Conservation (phyloP, 257 asterid species). For the Echium plantagineum region DNA sequence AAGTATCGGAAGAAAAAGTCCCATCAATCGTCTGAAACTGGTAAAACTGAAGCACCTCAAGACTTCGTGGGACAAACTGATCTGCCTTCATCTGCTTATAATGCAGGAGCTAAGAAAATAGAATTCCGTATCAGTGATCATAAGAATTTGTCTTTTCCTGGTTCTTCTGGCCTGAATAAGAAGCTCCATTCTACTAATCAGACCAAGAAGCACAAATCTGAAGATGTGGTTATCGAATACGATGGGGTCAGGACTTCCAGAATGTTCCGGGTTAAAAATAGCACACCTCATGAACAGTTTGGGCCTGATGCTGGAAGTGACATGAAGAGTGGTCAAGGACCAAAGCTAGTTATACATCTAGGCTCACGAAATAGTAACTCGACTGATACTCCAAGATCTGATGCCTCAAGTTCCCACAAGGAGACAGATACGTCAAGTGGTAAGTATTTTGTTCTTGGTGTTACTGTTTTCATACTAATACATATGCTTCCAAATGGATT, state of each 20-base stretch:
- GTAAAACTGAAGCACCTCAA: conserved; percentile 24
- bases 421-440: conserved; percentile 57
- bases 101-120: conserved; percentile 25
- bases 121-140: conserved; percentile 33
- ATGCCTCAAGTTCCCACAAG: conserved; percentile 44
- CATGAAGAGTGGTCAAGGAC: conserved; percentile 40
- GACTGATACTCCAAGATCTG: conserved; percentile 47
- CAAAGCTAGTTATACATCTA: conserved; percentile 88
- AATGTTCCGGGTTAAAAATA: conserved; percentile 57
- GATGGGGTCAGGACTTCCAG: conserved; percentile 38
- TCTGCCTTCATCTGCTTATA: conserved; percentile 25
- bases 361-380: conserved; percentile 54
- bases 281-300: conserved; percentile 27
- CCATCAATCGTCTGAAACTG: conserved; percentile 26
- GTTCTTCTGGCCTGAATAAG: conserved; percentile 43
- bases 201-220: conserved; percentile 37
- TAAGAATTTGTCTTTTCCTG: conserved; percentile 35
- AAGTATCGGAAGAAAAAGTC: conserved; percentile 53
- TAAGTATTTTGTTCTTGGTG: conserved; percentile 13
- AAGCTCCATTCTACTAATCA: conserved; percentile 32
- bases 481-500: conserved; percentile 1
- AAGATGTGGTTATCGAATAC: conserved; percentile 40
- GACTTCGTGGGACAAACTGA: conserved; percentile 26
- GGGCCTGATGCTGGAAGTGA: conserved; percentile 37
- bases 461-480: conserved; percentile 5